A percentile compares a stretch with the other conserved stretches of the same genome.
Evolutionary conservation across 257 asterid genomes (phyloP).

Genomic region (Penstemon eatonii): DNA sequence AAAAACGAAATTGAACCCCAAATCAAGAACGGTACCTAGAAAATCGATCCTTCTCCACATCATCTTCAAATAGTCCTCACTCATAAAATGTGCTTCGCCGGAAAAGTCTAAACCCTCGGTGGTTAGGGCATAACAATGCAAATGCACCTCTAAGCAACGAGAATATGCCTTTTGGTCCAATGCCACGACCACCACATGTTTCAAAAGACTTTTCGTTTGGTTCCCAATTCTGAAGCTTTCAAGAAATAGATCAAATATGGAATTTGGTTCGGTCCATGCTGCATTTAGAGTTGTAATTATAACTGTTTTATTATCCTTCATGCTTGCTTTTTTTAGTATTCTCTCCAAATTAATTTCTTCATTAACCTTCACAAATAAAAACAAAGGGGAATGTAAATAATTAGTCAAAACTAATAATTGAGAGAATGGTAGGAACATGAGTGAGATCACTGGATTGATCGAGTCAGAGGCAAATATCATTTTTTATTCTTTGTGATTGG

Average conservation of each 20-base stretch:
- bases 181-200: conserved; percentile 39
- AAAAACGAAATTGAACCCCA: conserved; percentile 36
- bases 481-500: too few relatives aligned
- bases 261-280: conserved; percentile 36
- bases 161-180: conserved; percentile 33
- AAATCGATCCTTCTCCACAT: conserved; percentile 39
- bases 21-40: conserved; percentile 31
- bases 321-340: conserved; percentile 30
- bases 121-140: conserved; percentile 32
- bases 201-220: conserved; percentile 26
- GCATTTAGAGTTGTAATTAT: conserved; percentile 37
- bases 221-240: conserved; percentile 37
- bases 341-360: conserved; percentile 27
- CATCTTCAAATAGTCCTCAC: conserved; percentile 33
- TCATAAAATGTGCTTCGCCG: conserved; percentile 26
- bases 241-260: conserved; percentile 38
- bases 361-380: not conserved
- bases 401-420: not conserved
- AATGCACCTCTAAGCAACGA: conserved; percentile 30
- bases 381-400: not conserved
- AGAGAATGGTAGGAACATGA: not conserved
- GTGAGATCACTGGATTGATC: too few relatives aligned
- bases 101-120: conserved; percentile 32
- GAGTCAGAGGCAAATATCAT: too few relatives aligned
- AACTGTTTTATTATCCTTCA: conserved; percentile 33